A percentile compares a stretch with the other conserved stretches of the same genome.
Conservation (phyloP, 495 filamentous ascomycete species). For the Penicillium paradoxum region DNA sequence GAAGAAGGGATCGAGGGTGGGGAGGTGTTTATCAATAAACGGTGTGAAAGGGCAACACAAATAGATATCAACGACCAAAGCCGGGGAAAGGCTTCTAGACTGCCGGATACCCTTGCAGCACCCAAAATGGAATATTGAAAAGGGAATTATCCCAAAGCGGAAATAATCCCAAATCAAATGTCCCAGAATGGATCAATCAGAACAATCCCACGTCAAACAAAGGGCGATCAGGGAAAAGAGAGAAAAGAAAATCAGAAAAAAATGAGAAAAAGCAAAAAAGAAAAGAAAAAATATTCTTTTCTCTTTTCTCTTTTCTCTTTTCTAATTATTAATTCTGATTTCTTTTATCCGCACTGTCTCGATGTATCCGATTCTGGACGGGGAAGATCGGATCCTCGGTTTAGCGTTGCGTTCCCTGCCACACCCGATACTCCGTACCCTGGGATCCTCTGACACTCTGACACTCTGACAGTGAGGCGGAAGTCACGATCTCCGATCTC, state of each 20-base stretch:
- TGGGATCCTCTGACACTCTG: too few species aligned
- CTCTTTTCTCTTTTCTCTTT: neutral
- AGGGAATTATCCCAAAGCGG: neutral
- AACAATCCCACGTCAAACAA: neutral
- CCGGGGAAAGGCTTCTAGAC: constrained; percentile 32
- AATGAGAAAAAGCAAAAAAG: constrained; percentile 1
- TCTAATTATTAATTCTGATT: too few species aligned
- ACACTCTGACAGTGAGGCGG: neutral
- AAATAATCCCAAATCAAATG: constrained; percentile 6
- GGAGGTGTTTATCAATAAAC: constrained; percentile 16
- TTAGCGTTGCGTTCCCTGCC: neutral
- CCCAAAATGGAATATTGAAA: neutral
- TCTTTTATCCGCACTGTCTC: too few species aligned
- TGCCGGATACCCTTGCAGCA: constrained; percentile 27
- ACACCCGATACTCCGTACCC: too few species aligned
- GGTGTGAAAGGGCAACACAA: constrained; percentile 9
- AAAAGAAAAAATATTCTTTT: neutral
- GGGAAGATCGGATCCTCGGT: constrained; percentile 2
- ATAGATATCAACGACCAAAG: constrained; percentile 16
- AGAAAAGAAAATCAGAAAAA: neutral
- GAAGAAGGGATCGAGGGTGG: constrained; percentile 4
- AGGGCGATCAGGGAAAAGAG: constrained; percentile 12
- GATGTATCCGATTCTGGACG: neutral
- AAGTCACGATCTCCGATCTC: neutral
- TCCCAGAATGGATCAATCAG: constrained; percentile 5